Conservation (phyloP, 2,329 filamentous ascomycete species). For the Venturiaceae sp. region DNA sequence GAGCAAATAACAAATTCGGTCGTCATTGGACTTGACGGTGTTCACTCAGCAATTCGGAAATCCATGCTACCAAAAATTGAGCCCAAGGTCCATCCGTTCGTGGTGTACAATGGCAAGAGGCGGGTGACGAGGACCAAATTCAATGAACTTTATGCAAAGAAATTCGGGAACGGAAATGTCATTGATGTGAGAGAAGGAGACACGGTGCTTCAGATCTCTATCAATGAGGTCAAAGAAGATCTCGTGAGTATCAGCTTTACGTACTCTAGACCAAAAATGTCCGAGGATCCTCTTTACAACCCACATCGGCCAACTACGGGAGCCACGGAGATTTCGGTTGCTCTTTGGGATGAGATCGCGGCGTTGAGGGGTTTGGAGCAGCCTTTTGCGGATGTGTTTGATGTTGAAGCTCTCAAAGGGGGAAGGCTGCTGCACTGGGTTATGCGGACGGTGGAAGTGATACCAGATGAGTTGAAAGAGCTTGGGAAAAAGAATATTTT, state of each 20-base stretch:
- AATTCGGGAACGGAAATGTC: slow-evolving; percentile 14
- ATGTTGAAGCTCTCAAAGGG: slow-evolving; percentile 17
- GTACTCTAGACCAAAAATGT: slow-evolving; percentile 24
- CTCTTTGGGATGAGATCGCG: slow-evolving; percentile 24
- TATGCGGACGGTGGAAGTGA: slow-evolving; percentile 23
- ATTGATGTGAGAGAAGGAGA: slow-evolving; percentile 16
- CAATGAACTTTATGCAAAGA: slow-evolving; percentile 11
- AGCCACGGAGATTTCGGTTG: slow-evolving; percentile 24
- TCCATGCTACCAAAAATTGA: slow-evolving; percentile 15
- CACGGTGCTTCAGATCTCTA: slow-evolving; percentile 20
- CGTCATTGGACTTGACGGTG: slow-evolving; percentile 28
- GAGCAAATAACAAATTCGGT: slow-evolving; percentile 10
- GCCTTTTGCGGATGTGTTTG: slow-evolving; percentile 24
- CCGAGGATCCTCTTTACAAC: slow-evolving; percentile 21
- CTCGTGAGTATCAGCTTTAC: slow-evolving; percentile 27
- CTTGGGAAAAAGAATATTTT: slow-evolving; percentile 17
- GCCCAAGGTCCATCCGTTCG: slow-evolving; percentile 24
- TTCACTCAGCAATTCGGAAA: slow-evolving; percentile 24
- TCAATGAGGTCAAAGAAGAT: slow-evolving; percentile 17
- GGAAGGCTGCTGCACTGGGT: slow-evolving; percentile 30
- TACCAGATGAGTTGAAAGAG: slow-evolving; percentile 14
- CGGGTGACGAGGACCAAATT: slow-evolving; percentile 13
- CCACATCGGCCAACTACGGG: slow-evolving; percentile 21
- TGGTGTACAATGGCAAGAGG: slow-evolving; percentile 25
- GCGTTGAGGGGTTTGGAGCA: slow-evolving; percentile 16